Evolutionary conservation across 257 asterid genomes (phyloP), one percentile per base, ranked within the genome.

Genomic region (Solanum neorickii): DNA sequence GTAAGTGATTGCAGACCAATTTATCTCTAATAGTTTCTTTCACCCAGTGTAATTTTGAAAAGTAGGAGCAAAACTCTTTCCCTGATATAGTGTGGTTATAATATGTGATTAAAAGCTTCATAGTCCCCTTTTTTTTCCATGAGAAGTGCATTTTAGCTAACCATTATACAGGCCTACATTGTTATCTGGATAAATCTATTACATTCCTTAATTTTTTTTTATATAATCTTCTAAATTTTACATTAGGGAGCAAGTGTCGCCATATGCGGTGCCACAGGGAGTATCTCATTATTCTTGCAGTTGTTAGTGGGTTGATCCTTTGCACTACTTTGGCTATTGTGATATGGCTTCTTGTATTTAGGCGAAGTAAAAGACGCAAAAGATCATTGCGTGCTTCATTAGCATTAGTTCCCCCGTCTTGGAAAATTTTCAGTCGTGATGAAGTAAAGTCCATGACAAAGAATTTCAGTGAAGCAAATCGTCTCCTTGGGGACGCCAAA

Each of bases 381-480:
- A 94, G 96, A 90, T 97, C 98, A 90, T 97, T 98, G 47, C 97
- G 95, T 42, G 94, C 98, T 42, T 96, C 95, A 85, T 86, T 94
- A 87, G 98, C 99, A 88, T 88, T 96, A 92, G 98, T 96, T 89
- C 91, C 96, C 52, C 99, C 98, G 7, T 93, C 98, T 33, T 97
- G 99, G 99, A 97, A 93, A 92, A 92, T 94, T 76, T 97, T 94
- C 87, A 94, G 94, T 9, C 95, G 95, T 37, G 99, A 94, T 77
- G 99, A 97, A 88, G 91, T 97, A 73, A 97, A 94, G 90, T 92
- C 98, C n/a, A 94, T 95, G 72, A 95, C 99, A 5, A 97, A 97
- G 93, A 95, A 92, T 90, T 97, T 97, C 90, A 95, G 99, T 87
- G 99, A 97, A 93, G 99, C 94, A 72, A 94, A 93, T 89, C 99